phyloP scores from a whole-genome alignment of 2,329 filamentous ascomycete species.

The Clonostachys chloroleuca region DNA sequence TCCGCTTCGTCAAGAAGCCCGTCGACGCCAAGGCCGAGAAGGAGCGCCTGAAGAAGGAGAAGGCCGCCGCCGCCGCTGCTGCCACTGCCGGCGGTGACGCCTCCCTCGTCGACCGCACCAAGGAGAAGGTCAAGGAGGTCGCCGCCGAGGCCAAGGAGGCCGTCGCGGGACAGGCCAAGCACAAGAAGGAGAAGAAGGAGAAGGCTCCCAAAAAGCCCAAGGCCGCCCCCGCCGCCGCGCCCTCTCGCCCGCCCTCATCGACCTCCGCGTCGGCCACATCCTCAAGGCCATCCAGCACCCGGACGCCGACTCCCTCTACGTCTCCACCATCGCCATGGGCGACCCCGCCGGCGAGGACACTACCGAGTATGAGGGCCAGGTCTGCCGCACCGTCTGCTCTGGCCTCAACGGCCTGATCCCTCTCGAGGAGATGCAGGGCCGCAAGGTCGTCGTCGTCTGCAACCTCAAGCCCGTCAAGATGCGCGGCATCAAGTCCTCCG shows the following conservation, averaged over 20 bases:
- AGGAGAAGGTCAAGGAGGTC: constrained; percentile 53
- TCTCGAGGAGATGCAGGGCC: constrained; percentile 92
- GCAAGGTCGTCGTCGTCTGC: constrained; percentile 92
- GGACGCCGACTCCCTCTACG: constrained; percentile 92
- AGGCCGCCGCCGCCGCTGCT: constrained; percentile 63
- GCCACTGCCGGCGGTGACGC: constrained; percentile 43
- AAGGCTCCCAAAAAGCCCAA: constrained; percentile 76
- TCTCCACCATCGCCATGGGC: constrained; percentile 92
- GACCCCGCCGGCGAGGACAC: constrained; percentile 88
- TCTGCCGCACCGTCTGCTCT: constrained; percentile 93
- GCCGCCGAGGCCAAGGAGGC: constrained; percentile 42
- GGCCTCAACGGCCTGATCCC: constrained; percentile 91
- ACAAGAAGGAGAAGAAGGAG: constrained; percentile 86
- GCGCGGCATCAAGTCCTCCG: constrained; percentile 73
- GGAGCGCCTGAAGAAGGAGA: constrained; percentile 94
- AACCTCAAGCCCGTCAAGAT: constrained; percentile 99
- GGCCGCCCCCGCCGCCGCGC: constrained; percentile 64
- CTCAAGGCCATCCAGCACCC: constrained; percentile 94
- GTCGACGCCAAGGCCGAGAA: constrained; percentile 93
- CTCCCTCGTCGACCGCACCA: constrained; percentile 55
- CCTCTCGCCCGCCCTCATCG: constrained; percentile 84
- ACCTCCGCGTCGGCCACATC: constrained; percentile 95
- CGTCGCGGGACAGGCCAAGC: constrained; percentile 25
- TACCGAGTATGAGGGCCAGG: constrained; percentile 83
- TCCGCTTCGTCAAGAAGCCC: constrained; percentile 84